A percentile compares a stretch with the other conserved stretches of the same genome.
Conservation (phyloP, 495 filamentous ascomycete species). For the Penicillium arizonense region DNA sequence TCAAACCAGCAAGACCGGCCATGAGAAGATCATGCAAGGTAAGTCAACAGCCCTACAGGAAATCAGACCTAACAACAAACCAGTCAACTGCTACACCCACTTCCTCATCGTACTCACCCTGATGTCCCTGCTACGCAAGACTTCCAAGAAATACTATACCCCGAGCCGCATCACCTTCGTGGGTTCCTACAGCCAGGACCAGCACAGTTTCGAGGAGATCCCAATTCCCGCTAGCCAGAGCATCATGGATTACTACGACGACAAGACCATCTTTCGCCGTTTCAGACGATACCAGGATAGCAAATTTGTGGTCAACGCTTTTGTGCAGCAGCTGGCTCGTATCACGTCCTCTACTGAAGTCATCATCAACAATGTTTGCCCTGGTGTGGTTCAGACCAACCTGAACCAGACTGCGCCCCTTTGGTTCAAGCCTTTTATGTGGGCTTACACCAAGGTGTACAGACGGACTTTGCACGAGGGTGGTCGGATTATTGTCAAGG, state of each 20-base stretch:
- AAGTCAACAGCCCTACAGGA: background rate
- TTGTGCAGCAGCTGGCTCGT: conserved; percentile 18
- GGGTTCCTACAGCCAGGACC: conserved; percentile 19
- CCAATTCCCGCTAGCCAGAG: conserved; percentile 5
- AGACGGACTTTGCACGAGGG: conserved; percentile 11
- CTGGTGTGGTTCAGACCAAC: conserved; percentile 22
- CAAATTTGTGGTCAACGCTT: conserved; percentile 27
- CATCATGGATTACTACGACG: conserved; percentile 18
- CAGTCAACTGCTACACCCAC: conserved; percentile 32
- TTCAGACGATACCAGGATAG: conserved; percentile 19
- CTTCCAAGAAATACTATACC: conserved; percentile 7
- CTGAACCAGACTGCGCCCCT: conserved; percentile 9
- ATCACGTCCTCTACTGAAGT: conserved; percentile 15
- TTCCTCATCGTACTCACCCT: conserved; percentile 29
- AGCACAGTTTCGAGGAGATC: conserved; percentile 10
- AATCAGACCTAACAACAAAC: background rate
- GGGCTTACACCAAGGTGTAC: no score
- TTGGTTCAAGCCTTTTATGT: conserved; percentile 15
- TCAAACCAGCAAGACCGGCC: conserved; percentile 17
- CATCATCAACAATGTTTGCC: conserved; percentile 28
- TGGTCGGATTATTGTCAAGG: conserved; percentile 13
- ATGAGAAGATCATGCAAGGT: conserved; percentile 27
- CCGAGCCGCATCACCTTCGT: conserved; percentile 25
- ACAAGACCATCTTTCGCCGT: conserved; percentile 4
- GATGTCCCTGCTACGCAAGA: conserved; percentile 18